These are phyloP conservation scores for Xylariales sp. DNA, from an alignment of 2,329 filamentous ascomycete species.

Conservation along the genomic window DNA sequence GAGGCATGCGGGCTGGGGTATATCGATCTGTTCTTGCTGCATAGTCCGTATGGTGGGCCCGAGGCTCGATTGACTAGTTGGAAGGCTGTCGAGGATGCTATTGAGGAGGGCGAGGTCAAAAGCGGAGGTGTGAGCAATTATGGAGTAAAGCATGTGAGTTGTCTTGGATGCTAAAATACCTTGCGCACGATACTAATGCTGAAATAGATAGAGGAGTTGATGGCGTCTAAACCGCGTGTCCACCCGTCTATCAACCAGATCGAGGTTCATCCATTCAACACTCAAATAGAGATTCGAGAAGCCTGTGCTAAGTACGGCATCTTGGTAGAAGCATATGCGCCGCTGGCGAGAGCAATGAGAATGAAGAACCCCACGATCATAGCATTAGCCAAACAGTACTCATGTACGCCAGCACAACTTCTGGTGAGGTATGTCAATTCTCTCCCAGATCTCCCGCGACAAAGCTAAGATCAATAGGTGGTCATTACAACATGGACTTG, in stretches of 20 bases:
- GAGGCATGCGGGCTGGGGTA: slow-evolving; percentile 65
- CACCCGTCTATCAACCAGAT: slow-evolving; percentile 73
- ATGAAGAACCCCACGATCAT: slow-evolving; percentile 64
- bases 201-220: slow-evolving; percentile 60
- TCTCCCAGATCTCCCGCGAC: neutral
- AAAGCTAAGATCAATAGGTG: slow-evolving; percentile 42
- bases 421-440: slow-evolving; percentile 47
- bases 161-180: too few relatives aligned
- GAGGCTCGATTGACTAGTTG: slow-evolving; percentile 66
- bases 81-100: slow-evolving; percentile 72
- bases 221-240: slow-evolving; percentile 57
- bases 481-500: slow-evolving; percentile 70
- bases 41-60: slow-evolving; percentile 72
- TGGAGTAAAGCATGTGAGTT: slow-evolving; percentile 64
- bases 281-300: slow-evolving; percentile 59
- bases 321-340: slow-evolving; percentile 73
- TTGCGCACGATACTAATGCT: neutral
- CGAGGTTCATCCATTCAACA: slow-evolving; percentile 80
- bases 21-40: slow-evolving; percentile 74
- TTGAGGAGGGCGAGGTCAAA: slow-evolving; percentile 64
- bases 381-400: slow-evolving; percentile 61
- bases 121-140: slow-evolving; percentile 76
- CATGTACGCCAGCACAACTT: slow-evolving; percentile 67
- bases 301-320: slow-evolving; percentile 65
- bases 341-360: slow-evolving; percentile 65